A percentile compares a stretch with the other conserved stretches of the same genome.
phyloP scores from a whole-genome alignment of 208 protist genomes.

The Trypanosoma cruzi region DNA sequence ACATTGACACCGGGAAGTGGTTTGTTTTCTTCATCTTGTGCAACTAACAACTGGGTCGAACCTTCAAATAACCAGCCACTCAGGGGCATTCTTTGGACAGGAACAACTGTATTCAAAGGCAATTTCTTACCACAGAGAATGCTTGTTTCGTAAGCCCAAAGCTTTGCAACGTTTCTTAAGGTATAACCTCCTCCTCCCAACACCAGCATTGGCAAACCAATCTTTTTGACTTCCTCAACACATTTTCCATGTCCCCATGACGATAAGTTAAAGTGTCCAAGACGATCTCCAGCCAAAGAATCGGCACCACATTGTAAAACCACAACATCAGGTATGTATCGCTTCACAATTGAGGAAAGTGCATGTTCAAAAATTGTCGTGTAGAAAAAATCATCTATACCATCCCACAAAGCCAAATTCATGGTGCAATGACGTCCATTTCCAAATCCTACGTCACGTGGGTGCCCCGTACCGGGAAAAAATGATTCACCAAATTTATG shows the following conservation, averaged over 20 bases:
- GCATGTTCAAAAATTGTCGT: conserved; percentile 77
- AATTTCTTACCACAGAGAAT: conserved; percentile 74
- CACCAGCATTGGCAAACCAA: conserved; percentile 96
- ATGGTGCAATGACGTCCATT: conserved; percentile 84
- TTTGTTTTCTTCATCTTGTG: conserved; percentile 74
- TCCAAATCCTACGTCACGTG: conserved; percentile 81
- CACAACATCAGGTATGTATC: conserved; percentile 93
- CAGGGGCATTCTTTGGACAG: conserved; percentile 64
- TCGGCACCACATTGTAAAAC: conserved; percentile 99
- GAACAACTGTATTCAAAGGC: conserved; percentile 67
- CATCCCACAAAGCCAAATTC: conserved; percentile 91
- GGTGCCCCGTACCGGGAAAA: conserved; percentile 98
- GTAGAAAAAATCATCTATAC: conserved; percentile 92
- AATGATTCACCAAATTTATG: conserved; percentile 99
- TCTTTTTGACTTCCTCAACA: conserved; percentile 93
- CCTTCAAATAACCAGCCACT: conserved; percentile 88
- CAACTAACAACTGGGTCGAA: conserved; percentile 66
- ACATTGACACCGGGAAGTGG: conserved; percentile 61
- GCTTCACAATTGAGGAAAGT: conserved; percentile 49
- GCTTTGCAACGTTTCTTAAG: conserved; percentile 98
- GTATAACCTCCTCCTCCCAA: conserved; percentile 99
- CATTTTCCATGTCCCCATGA: conserved; percentile 95
- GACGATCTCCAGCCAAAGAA: conserved; percentile 96
- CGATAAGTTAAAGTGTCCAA: conserved; percentile 95
- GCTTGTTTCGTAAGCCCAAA: conserved; percentile 97